Percentiles rank a stretch among this genome's conserved stretches.
These are phyloP conservation scores for Plasmodium berghei DNA, from an alignment of 169 alveolate species.

Conservation along the genomic window DNA sequence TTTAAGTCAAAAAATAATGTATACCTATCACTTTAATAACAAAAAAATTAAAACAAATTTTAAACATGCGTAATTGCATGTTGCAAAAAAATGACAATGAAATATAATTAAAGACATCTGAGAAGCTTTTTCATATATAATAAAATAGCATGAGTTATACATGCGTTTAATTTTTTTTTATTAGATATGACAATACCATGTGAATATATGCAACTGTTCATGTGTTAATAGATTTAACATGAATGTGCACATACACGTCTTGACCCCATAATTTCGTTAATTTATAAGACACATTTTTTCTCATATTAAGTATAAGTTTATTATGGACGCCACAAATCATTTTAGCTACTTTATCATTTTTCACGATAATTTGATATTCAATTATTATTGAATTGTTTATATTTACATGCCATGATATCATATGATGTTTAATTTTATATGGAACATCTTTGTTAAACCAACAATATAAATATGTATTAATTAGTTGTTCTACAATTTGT, in stretches of 20 bases:
- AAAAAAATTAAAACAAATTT: no score
- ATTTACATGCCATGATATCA: constrained; percentile 83
- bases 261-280: constrained; percentile 84
- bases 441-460: constrained; percentile 89
- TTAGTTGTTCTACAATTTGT: constrained; percentile 86
- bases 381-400: constrained; percentile 80
- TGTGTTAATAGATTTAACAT: constrained; percentile 78
- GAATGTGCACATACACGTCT: constrained; percentile 80
- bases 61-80: no score
- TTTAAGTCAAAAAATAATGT: no score
- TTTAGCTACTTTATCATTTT: constrained; percentile 78
- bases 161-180: background rate
- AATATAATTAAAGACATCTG: no score
- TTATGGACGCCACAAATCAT: constrained; percentile 86
- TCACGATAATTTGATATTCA: constrained; percentile 77
- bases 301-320: constrained; percentile 80
- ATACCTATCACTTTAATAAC: no score
- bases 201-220: background rate
- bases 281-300: constrained; percentile 84
- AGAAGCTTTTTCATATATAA: no score
- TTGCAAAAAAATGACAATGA: no score
- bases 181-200: background rate
- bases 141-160: constrained; percentile 15
- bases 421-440: constrained; percentile 82
- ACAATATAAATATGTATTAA: constrained; percentile 85